Conservation (phyloP, 805 yeast species). For the Maudiozyma turicensis region DNA sequence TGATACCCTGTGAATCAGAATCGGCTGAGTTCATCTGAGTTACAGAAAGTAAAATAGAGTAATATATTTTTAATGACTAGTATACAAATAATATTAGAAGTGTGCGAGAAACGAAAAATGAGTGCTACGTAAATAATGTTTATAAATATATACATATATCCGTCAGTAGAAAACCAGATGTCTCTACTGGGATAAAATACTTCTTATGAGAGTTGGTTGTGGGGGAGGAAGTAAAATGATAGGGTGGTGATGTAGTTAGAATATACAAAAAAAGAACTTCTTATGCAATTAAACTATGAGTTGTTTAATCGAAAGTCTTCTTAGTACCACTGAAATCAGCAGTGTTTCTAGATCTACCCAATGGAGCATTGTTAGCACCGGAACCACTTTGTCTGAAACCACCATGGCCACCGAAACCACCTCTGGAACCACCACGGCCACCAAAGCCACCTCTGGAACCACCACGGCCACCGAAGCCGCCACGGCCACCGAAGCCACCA, state of each 20-base stretch:
- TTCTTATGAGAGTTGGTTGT: neutral
- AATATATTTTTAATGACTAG: neutral
- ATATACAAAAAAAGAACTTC: neutral
- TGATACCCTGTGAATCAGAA: no score
- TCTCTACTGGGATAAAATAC: no score
- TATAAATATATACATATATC: neutral
- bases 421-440: conserved; percentile 17
- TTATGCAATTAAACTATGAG: neutral
- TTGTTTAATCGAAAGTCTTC: conserved; percentile 62
- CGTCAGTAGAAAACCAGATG: no score
- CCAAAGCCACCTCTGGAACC: conserved; percentile 24
- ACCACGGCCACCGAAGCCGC: conserved; percentile 28
- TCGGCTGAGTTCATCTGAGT: no score
- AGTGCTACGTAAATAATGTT: neutral
- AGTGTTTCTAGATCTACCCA: conserved; percentile 31
- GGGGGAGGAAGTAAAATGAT: neutral
- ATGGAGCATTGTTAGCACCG: conserved; percentile 60
- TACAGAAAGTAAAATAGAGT: no score
- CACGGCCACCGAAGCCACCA: conserved; percentile 30
- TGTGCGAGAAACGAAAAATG: neutral
- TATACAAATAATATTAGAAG: neutral
- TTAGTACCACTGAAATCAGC: conserved; percentile 76
- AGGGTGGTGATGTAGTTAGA: neutral
- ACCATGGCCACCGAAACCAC: conserved; percentile 5
- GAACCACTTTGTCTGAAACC: conserved; percentile 23